These are phyloP conservation scores for Panellus pusillus DNA, from an alignment of 768 basidiomycete species.

Conservation along the genomic window DNA sequence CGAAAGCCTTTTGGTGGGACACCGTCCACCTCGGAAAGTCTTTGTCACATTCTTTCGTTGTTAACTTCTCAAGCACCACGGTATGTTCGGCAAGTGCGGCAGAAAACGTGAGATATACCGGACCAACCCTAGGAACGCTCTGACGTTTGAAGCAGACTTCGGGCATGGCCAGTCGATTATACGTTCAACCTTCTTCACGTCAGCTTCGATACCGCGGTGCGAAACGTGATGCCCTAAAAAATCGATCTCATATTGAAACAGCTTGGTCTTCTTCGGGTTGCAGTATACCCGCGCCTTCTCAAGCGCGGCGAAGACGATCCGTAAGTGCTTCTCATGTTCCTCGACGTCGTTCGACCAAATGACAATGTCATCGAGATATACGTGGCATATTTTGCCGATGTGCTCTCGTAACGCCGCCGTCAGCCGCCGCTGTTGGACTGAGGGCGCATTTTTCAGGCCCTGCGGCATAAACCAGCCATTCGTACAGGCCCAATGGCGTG, in stretches of 20 bases:
- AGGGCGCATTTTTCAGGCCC: constrained; percentile 24
- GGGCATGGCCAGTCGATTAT: constrained; percentile 33
- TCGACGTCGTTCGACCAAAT: constrained; percentile 33
- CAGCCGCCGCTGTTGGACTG: constrained; percentile 30
- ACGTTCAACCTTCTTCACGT: constrained; percentile 26
- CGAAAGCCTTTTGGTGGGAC: constrained; percentile 25
- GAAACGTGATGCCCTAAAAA: constrained; percentile 33
- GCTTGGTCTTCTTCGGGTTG: constrained; percentile 21
- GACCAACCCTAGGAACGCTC: constrained; percentile 31
- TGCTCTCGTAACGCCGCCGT: constrained; percentile 23
- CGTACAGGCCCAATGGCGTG: constrained; percentile 36
- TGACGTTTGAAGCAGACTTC: constrained; percentile 25
- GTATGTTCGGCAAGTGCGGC: constrained; percentile 29
- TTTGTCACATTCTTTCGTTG: constrained; percentile 26
- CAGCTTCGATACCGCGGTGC: constrained; percentile 23
- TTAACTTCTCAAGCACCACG: constrained; percentile 24
- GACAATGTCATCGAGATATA: constrained; percentile 38
- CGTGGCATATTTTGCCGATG: constrained; percentile 34
- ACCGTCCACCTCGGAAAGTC: constrained; percentile 29
- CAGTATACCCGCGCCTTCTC: constrained; percentile 21
- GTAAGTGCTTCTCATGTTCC: constrained; percentile 28
- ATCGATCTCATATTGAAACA: constrained; percentile 7
- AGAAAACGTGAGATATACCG: constrained; percentile 32
- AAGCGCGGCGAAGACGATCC: constrained; percentile 22
- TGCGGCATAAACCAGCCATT: constrained; percentile 29